Percentiles rank a stretch among this genome's conserved stretches.
These are phyloP conservation scores for Cladophialophora chaetospira DNA, from an alignment of 2,329 filamentous ascomycete genomes.

Conservation along the genomic window DNA sequence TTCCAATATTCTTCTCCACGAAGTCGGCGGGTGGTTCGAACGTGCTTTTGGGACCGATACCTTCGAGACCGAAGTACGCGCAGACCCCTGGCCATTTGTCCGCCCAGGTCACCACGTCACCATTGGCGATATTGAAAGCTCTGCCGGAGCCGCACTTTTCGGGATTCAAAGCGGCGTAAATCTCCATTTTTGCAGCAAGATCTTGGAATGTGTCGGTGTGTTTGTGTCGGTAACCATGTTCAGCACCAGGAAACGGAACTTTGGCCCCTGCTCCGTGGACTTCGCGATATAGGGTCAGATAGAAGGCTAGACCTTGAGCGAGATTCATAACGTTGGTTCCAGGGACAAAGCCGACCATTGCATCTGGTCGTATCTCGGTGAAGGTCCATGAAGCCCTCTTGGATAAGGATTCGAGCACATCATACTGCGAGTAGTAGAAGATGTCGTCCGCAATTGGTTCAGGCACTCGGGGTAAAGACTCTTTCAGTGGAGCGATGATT, in stretches of 20 bases:
- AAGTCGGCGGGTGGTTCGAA: conserved; percentile 26
- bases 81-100: conserved; percentile 37
- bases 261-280: conserved; percentile 32
- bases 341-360: conserved; percentile 38
- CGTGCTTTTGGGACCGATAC: conserved; percentile 30
- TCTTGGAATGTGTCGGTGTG: conserved; percentile 36
- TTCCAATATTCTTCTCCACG: conserved; percentile 23
- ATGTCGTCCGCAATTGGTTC: conserved; percentile 36
- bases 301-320: conserved; percentile 37
- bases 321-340: conserved; percentile 37
- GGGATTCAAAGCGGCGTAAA: conserved; percentile 36
- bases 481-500: conserved; percentile 37
- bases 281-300: conserved; percentile 37
- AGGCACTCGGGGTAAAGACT: conserved; percentile 37
- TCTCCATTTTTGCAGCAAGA: conserved; percentile 35
- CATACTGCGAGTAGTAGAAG: conserved; percentile 37
- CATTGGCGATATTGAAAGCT: conserved; percentile 38
- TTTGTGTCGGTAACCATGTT: conserved; percentile 31
- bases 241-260: conserved; percentile 35
- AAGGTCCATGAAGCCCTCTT: conserved; percentile 39
- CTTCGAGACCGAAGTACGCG: conserved; percentile 37
- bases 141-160: conserved; percentile 31
- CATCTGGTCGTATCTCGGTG: conserved; percentile 40
- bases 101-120: conserved; percentile 32
- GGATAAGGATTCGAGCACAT: conserved; percentile 32